Conservation (phyloP, 2,329 filamentous ascomycete species). For the Trichoderma sp. region DNA sequence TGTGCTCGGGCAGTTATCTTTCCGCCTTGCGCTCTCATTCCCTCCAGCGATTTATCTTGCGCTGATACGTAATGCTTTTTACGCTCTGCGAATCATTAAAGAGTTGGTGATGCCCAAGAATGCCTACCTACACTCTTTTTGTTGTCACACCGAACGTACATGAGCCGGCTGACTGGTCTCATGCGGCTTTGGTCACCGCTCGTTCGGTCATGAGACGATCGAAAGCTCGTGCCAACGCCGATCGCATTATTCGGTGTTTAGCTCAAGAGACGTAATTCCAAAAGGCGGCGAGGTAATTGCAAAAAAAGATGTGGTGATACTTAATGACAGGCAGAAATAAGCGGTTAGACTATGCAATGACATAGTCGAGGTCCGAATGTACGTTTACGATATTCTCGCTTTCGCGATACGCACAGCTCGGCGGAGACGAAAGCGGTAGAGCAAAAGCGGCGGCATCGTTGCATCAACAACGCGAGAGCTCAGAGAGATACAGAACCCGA, state of each 20-base stretch:
- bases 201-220: not conserved
- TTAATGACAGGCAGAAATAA: not conserved
- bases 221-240: not conserved
- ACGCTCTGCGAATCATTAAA: not conserved
- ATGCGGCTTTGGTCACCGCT: not conserved
- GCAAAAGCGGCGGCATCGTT: not conserved
- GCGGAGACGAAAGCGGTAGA: not conserved
- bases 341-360: not conserved
- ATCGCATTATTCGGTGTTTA: not conserved
- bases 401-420: not conserved
- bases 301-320: not conserved
- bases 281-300: not conserved
- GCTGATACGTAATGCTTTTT: not conserved
- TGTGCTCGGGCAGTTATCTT: not conserved
- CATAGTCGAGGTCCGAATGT: not conserved
- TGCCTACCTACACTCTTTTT: too few species aligned
- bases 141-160: not conserved
- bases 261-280: not conserved
- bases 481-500: not conserved
- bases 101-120: not conserved
- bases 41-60: not conserved
- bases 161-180: not conserved
- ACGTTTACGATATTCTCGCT: not conserved
- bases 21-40: not conserved
- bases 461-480: not conserved